Evolutionary conservation across 345 rosid species (phyloP), one percentile per base, ranked within the genome.

Genomic region (Melaleuca alternifolia): DNA sequence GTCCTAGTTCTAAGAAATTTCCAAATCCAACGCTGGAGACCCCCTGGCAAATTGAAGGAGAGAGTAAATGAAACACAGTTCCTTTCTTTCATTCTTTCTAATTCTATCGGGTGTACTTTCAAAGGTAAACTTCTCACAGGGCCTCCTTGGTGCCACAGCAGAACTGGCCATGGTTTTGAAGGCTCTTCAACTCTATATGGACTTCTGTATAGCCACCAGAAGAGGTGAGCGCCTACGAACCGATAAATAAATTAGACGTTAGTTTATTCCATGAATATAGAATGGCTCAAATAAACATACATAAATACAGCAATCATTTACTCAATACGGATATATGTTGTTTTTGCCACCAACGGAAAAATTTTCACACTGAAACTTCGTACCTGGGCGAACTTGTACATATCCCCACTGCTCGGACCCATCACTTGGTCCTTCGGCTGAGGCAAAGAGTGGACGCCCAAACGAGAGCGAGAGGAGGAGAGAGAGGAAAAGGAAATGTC

Each of bases 371-470:
- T 7, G 76, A 30, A 30, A 62, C 44, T 62, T 3, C 92, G 1
- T 84, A 91, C 93, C 87, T 0, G 91, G 92, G 62, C 93, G 85
- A 83, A 90, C 92, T 90, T 92, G 86, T 4, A 88, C 90, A 11
- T 90, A 92, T 54, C 93, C 92, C 93, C 93, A 90, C 75, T 83
- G 83, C 87, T 91, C 93, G 20, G 91, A 91, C 21, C 94, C 93
- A 37, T 91, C 92, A 9, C 15, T 33, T 23, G 89, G 90, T 51
- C 87, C 89, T 51, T 84, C 87, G 50, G 54, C 79, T 1, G 79
- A 62, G n/a, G 88, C 86, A 11, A 83, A 15, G 54, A 3, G 33
- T 10, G 81, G 53, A 54, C 65, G 84, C 21, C 86, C 79, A 24
- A 76, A 56, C 50, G 53, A 81, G 33, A 75, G 24, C 15, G 37